phyloP scores from a whole-genome alignment of 768 basidiomycete species.

The Pleurotus djamor region DNA sequence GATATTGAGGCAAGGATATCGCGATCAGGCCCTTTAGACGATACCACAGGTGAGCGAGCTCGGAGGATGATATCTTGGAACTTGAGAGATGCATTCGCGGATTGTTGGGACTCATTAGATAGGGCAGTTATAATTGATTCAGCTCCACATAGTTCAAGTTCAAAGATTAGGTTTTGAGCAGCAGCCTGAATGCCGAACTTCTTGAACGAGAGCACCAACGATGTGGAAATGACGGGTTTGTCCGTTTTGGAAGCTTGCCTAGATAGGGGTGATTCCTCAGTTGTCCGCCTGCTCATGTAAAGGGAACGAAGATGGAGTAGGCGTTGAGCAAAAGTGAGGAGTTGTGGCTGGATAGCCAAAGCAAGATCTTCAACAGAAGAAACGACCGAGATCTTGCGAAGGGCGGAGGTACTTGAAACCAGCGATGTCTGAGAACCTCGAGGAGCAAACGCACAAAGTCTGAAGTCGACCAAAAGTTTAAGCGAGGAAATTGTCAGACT shows the following conservation, averaged over 20 bases:
- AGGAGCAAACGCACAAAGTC: slow-evolving; percentile 1
- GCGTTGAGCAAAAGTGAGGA: slow-evolving; percentile 59
- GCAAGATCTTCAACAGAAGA: slow-evolving; percentile 38
- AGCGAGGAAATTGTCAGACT: slow-evolving; percentile 20
- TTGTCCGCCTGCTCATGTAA: slow-evolving; percentile 16
- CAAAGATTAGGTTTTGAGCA: slow-evolving; percentile 69
- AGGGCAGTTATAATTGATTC: slow-evolving; percentile 31
- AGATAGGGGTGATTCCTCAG: background rate
- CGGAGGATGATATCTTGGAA: slow-evolving; percentile 56
- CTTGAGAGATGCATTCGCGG: slow-evolving; percentile 43
- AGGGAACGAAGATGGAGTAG: slow-evolving; percentile 48
- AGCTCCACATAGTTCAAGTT: slow-evolving; percentile 45
- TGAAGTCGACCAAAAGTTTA: background rate
- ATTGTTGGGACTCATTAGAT: slow-evolving; percentile 28
- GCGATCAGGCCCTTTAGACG: slow-evolving; percentile 36
- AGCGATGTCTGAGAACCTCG: background rate
- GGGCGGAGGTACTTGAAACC: background rate
- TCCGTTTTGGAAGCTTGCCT: background rate
- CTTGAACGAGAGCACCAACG: slow-evolving; percentile 21
- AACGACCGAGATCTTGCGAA: background rate
- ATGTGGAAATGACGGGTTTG: slow-evolving; percentile 7
- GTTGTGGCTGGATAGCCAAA: slow-evolving; percentile 48
- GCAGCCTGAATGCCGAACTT: slow-evolving; percentile 57
- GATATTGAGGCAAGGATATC: slow-evolving; percentile 63
- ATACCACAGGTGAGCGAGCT: slow-evolving; percentile 50